phyloP scores from a whole-genome alignment of 768 basidiomycete genomes.

The Suillus brevipes region DNA sequence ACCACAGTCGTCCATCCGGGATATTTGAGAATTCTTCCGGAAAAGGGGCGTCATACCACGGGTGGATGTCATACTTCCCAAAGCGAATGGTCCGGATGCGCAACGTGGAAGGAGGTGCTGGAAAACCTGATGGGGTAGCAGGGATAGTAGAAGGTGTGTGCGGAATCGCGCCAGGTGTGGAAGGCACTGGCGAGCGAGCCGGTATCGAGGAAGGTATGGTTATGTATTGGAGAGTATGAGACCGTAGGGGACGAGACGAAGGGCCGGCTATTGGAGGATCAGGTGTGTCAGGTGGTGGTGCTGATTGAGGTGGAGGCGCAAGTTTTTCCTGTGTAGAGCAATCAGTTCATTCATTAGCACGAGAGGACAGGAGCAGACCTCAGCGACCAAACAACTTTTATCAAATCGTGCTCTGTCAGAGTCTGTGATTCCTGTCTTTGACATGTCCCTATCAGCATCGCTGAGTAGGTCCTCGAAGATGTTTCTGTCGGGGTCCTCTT shows the following conservation, averaged over 20 bases:
- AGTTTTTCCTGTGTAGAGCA: slow-evolving; percentile 45
- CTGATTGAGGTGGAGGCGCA: slow-evolving; percentile 39
- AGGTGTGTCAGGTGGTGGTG: slow-evolving; percentile 35
- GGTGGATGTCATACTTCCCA: slow-evolving; percentile 89
- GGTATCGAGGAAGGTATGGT: slow-evolving; percentile 32
- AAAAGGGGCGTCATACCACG: slow-evolving; percentile 99
- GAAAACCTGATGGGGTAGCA: slow-evolving; percentile 29
- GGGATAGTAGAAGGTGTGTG: slow-evolving; percentile 37
- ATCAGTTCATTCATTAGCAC: slow-evolving; percentile 7
- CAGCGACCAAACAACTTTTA: slow-evolving; percentile 65
- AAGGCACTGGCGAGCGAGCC: slow-evolving; percentile 37
- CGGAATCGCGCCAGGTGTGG: slow-evolving; percentile 35
- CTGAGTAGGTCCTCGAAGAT: slow-evolving; percentile 85
- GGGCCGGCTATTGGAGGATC: slow-evolving; percentile 51
- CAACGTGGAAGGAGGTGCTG: slow-evolving; percentile 38
- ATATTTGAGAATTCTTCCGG: slow-evolving; percentile 95
- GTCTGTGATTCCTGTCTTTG: slow-evolving; percentile 60
- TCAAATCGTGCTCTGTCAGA: slow-evolving; percentile 74
- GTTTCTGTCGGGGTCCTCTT: slow-evolving; percentile 59
- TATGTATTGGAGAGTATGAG: slow-evolving; percentile 44
- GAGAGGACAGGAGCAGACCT: slow-evolving; percentile 48
- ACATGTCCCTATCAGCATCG: slow-evolving; percentile 67
- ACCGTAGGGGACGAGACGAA: slow-evolving; percentile 64
- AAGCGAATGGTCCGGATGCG: slow-evolving; percentile 89
- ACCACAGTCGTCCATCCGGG: slow-evolving; percentile 90